Evolutionary conservation across 768 basidiomycete species (phyloP).

Genomic region (Phlebiopsis flavidoalba): DNA sequence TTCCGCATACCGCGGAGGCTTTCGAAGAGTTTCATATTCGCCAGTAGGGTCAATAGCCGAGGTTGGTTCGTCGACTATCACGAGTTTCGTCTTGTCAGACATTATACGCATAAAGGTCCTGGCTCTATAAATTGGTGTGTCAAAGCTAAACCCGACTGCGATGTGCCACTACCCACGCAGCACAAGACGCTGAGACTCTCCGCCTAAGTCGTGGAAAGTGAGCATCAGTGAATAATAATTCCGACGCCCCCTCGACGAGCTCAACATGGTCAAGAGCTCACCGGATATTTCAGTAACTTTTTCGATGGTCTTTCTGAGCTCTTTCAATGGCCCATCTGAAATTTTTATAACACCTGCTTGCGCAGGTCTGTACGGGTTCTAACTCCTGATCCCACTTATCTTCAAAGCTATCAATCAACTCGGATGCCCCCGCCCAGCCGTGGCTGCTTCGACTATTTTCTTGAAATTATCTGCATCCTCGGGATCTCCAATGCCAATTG

Average conservation of each 20-base stretch:
- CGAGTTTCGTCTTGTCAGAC: conserved; percentile 34
- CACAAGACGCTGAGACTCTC: conserved; percentile 21
- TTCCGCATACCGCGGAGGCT: conserved; percentile 31
- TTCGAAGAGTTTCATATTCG: conserved; percentile 43
- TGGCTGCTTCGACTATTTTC: conserved; percentile 19
- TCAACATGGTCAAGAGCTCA: background rate
- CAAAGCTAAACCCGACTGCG: background rate
- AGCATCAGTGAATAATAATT: background rate
- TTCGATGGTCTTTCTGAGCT: conserved; percentile 2
- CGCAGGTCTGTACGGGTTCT: background rate
- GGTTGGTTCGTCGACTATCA: conserved; percentile 56
- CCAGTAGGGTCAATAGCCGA: conserved; percentile 51
- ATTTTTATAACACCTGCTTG: background rate
- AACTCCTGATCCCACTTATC: background rate
- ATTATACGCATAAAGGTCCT: conserved; percentile 38
- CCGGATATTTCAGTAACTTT: background rate
- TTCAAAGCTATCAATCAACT: background rate
- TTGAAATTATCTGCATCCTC: conserved; percentile 13
- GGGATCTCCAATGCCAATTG: conserved; percentile 31
- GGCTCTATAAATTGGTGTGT: conserved; percentile 12
- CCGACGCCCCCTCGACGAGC: too few species aligned
- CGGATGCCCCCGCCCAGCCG: conserved; percentile 5
- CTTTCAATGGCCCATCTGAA: background rate
- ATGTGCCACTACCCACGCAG: conserved; percentile 3
- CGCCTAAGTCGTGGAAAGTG: conserved; percentile 14